Conservation (phyloP, 2,329 filamentous ascomycete genomes). For the Aureobasidium sp. region DNA sequence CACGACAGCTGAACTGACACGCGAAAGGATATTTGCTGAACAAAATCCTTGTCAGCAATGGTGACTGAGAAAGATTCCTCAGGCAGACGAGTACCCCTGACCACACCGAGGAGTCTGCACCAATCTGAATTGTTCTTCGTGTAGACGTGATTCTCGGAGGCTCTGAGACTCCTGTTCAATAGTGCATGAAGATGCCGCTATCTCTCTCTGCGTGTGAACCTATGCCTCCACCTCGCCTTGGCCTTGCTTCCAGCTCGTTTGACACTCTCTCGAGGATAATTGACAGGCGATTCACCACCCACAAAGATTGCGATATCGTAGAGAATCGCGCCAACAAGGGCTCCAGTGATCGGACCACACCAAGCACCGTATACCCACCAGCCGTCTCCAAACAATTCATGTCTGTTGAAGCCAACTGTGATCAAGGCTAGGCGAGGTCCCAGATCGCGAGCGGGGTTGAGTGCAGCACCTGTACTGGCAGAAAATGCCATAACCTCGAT, state of each 20-base stretch:
- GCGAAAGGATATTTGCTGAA: background rate
- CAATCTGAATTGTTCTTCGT: background rate
- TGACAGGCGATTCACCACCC: conserved; percentile 41
- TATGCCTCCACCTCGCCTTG: conserved; percentile 6
- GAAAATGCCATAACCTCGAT: conserved; percentile 33
- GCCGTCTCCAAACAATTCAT: conserved; percentile 28
- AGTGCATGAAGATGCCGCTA: background rate
- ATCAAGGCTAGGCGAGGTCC: conserved; percentile 40
- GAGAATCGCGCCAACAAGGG: conserved; percentile 36
- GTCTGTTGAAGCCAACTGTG: conserved; percentile 35
- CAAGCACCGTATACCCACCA: conserved; percentile 42
- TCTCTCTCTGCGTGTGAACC: background rate
- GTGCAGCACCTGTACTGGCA: conserved; percentile 39
- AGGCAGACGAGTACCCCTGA: no score
- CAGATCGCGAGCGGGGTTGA: conserved; percentile 44
- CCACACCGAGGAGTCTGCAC: background rate
- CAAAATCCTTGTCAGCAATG: background rate
- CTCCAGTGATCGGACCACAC: conserved; percentile 33
- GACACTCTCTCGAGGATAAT: conserved; percentile 33
- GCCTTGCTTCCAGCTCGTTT: conserved; percentile 19
- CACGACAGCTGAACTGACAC: background rate
- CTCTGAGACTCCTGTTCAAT: conserved; percentile 1
- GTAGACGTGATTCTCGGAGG: background rate
- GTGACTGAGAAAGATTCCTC: background rate
- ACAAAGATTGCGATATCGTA: conserved; percentile 45